Evolutionary conservation across 441 rosid species (phyloP).

Genomic region (Lepidium campestre): DNA sequence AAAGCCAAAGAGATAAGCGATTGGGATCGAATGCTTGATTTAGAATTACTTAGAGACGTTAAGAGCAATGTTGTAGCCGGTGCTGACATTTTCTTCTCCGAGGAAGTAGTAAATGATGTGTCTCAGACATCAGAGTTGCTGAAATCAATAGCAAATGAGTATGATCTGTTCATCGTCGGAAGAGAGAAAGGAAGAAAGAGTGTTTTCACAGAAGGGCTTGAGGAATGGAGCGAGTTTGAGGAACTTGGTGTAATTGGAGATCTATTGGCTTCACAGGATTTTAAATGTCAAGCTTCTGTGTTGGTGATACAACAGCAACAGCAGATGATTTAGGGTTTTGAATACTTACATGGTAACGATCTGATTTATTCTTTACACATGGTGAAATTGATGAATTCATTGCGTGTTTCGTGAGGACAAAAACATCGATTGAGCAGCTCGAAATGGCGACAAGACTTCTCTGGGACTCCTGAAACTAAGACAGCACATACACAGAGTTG

Average conservation of each 20-base stretch:
- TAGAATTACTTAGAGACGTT: conserved; percentile 22
- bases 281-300: conserved; percentile 27
- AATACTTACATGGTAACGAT: background rate
- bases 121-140: conserved; percentile 11
- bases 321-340: conserved; percentile 25
- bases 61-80: background rate
- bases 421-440: background rate
- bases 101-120: conserved; percentile 30
- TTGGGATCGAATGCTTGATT: conserved; percentile 24
- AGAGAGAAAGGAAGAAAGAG: conserved; percentile 26
- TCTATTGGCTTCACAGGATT: conserved; percentile 35
- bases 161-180: conserved; percentile 36
- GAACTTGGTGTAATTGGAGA: conserved; percentile 44
- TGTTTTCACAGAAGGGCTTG: conserved; percentile 30
- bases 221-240: conserved; percentile 40
- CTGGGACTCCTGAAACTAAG: background rate
- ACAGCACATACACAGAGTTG: background rate
- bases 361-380: background rate
- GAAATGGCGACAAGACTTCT: background rate
- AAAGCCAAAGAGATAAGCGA: background rate
- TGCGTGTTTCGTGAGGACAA: background rate
- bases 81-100: background rate
- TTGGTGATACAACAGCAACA: conserved; percentile 20
- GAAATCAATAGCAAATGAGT: conserved; percentile 22
- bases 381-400: background rate